Base-by-base conservation (phyloP, 495 filamentous ascomycete genomes). In the Tuber umbilicatum region DNA sequence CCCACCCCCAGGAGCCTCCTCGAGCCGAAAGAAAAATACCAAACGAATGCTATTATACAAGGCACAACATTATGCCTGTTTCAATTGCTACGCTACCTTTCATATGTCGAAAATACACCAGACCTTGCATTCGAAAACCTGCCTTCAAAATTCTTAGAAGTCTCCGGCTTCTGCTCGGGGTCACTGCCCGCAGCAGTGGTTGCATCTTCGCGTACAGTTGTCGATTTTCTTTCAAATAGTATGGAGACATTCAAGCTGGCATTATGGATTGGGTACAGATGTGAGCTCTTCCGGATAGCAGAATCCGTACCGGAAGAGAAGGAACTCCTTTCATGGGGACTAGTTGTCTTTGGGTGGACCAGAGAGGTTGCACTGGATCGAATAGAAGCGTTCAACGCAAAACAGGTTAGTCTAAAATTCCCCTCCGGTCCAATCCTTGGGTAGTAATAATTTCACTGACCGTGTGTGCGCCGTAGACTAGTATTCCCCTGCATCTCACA, bases 281-380 rank as follows among this genome's bases (percentile, higher is more conserved):
- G 75, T 23, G 77, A 78, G 31, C 47, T 78, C 21, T 78, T 78
- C 27, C 68, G 75, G 12, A n/a, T 78, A 27, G 77, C 77, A 41
- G 75, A 78, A 41, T 71, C 70, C 16, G 71, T 27, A 12, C 69
- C 73, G 55, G 71, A 72, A 41, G 77, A 78, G 69, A 72, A 78
- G 23, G 77, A 78, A 60, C 37, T 74, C 1, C 39, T 78, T n/a
- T 78, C 76, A n/a, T 79, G 77, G 77, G 72, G 77, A 40, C 42
- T 79, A 35, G 77, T 79, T 74, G 41, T 79, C 42, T 79, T 79
- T 23, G 77, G 77, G 19, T 78, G 77, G 77, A 78, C 77, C 10
- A 73, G 77, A 47, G 77, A 78, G 21, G 39, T 72, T 38, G 77
- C 77, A 21, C 70, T 78, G 21, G 71, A 78, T 69, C 77, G 72